Evolutionary conservation across 495 filamentous ascomycete species (phyloP).

Genomic region (Achaetomiella virescens): DNA sequence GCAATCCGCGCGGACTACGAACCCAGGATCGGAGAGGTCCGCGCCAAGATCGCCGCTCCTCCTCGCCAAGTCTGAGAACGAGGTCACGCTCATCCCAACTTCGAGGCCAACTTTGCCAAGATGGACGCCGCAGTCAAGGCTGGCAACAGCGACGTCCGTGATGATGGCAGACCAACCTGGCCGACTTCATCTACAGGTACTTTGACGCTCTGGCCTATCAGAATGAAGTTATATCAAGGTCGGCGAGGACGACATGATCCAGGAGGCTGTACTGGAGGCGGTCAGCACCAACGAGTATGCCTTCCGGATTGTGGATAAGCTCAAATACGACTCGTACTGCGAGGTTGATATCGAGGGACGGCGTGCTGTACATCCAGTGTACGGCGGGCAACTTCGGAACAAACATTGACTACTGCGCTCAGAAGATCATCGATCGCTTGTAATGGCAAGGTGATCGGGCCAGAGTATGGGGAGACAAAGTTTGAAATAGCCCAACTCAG

Average conservation of each 20-base stretch:
- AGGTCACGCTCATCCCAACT: conserved; percentile 40
- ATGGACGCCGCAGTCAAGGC: conserved; percentile 28
- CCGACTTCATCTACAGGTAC: conserved; percentile 32
- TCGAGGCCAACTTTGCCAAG: conserved; percentile 44
- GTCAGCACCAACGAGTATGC: conserved; percentile 35
- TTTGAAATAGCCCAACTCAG: no score
- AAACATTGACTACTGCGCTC: conserved; percentile 19
- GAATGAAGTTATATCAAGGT: conserved; percentile 39
- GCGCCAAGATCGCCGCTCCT: conserved; percentile 32
- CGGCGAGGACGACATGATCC: conserved; percentile 41
- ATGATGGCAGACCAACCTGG: conserved; percentile 39
- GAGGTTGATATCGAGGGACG: conserved; percentile 40
- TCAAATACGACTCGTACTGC: conserved; percentile 36
- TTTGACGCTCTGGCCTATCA: conserved; percentile 35
- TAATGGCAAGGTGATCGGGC: not conserved
- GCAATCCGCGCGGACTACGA: conserved; percentile 44
- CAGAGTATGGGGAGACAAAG: no score
- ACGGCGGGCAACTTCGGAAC: conserved; percentile 17
- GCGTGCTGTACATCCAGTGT: conserved; percentile 37
- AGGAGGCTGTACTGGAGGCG: conserved; percentile 41
- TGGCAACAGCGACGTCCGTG: conserved; percentile 22
- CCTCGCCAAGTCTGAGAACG: conserved; percentile 32
- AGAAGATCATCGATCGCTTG: conserved; percentile 26
- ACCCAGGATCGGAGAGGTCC: conserved; percentile 28
- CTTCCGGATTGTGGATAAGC: conserved; percentile 43